Evolutionary conservation across 257 asterid species (phyloP).

Genomic region (Orobanche coerulescens): DNA sequence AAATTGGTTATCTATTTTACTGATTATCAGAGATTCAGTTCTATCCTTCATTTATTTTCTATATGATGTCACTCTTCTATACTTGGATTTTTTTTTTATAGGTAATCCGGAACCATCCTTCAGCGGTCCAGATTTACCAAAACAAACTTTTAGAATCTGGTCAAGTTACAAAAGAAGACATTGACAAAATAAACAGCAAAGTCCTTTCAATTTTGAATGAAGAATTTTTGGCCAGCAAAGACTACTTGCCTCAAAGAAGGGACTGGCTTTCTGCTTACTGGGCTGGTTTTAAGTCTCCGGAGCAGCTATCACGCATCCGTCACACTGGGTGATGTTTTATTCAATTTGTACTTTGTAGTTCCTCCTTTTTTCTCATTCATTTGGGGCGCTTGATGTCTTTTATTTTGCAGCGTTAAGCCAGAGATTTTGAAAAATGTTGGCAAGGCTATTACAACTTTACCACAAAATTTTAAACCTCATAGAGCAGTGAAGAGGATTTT

Average conservation of each 20-base stretch:
- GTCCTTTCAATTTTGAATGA: slow-evolving; percentile 72
- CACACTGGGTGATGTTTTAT: slow-evolving; percentile 68
- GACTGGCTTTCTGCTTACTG: slow-evolving; percentile 99
- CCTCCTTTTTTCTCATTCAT: background rate
- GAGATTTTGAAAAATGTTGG: slow-evolving; percentile 94
- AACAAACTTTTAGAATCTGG: slow-evolving; percentile 67
- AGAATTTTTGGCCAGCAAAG: slow-evolving; percentile 90
- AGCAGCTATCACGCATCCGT: slow-evolving; percentile 84
- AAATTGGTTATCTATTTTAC: background rate
- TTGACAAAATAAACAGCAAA: slow-evolving; percentile 62
- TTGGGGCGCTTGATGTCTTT: slow-evolving; percentile 8
- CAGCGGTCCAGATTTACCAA: slow-evolving; percentile 79
- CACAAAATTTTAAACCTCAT: slow-evolving; percentile 81
- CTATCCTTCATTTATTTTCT: slow-evolving; percentile 4
- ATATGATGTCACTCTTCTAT: slow-evolving; percentile 5
- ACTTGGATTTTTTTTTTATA: slow-evolving; percentile 30
- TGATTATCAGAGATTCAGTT: background rate
- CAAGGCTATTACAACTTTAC: slow-evolving; percentile 67
- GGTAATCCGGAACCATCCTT: slow-evolving; percentile 82
- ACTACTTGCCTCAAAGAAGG: slow-evolving; percentile 61
- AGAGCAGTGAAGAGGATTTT: slow-evolving; percentile 83
- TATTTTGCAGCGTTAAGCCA: slow-evolving; percentile 67
- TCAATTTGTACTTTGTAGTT: background rate
- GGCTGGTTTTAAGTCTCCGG: slow-evolving; percentile 97
- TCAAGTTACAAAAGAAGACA: slow-evolving; percentile 51